Base-by-base conservation (phyloP, 1,284 basidiomycete species). In the Ustilago sp. region DNA sequence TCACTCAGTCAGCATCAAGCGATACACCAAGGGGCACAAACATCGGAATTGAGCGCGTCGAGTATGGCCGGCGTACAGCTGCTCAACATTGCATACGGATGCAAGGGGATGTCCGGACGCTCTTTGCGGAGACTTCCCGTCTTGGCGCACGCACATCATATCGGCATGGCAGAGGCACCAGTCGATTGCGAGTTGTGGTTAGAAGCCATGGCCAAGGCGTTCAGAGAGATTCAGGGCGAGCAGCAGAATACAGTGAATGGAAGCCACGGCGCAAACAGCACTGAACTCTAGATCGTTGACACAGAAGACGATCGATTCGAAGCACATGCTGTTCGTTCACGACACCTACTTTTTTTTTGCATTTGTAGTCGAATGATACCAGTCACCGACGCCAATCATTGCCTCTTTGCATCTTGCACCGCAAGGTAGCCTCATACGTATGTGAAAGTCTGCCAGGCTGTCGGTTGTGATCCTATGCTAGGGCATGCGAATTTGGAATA, bases 81-180 rank as follows among this genome's bases (percentile, higher is more conserved):
- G n/a, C 88, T 91, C 38, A 85, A 87, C 13, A 88, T 98, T 11
- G 90, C 95, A 0, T 87, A 89, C 11, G 88, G 89, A 79, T 96
- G 94, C 86, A 89, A 93, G 85, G 90, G 90, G n/a, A 90, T 96
- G 88, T 97, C 95, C 9, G 95, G 96, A 17, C 91, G 95, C 53
- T 92, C 94, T 3, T 89, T 99, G 8, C 90, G 96, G 13, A 90
- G 94, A 9, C 88, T 99, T 19, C 96, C 96, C 1, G 93, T 98
- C 34, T 89, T 99, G 36, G 94, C 95, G 1, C 91, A 97, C 67
- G 93, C 95, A 2, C 89, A 91, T 3, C 92, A 94, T 83, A 91
- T 95, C 57, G 90, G 63, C 13, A 58, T 59, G 43, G 69, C 67
- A 7, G 63, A 60, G 23, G 59, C 57, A 11, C 74, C 70, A 3